Evolutionary conservation across 78 protist genomes (phyloP).

Genomic region (Dictyostelium purpureum): DNA sequence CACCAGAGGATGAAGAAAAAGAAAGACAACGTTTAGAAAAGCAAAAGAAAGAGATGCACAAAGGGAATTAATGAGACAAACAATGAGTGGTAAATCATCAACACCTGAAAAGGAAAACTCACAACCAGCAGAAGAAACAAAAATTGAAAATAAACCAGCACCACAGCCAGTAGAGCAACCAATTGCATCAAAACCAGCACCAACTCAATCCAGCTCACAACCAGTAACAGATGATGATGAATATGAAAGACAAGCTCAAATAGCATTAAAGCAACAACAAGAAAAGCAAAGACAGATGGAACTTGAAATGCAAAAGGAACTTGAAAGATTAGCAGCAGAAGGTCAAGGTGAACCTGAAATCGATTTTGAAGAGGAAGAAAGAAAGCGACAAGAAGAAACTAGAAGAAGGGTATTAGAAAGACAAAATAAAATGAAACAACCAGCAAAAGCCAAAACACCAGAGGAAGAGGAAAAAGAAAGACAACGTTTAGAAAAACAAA

Average conservation of each 20-base stretch:
- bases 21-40: slow-evolving; percentile 1
- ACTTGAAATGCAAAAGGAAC: slow-evolving; percentile 21
- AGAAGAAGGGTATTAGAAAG: not conserved
- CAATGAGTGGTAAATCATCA: not conserved
- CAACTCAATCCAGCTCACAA: not conserved
- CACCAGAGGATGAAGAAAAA: slow-evolving; percentile 19
- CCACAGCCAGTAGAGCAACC: not conserved
- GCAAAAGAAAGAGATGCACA: slow-evolving; percentile 61
- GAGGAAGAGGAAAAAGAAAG: slow-evolving; percentile 30
- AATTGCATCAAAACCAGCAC: not conserved
- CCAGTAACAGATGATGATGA: slow-evolving; percentile 6
- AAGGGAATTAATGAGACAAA: slow-evolving; percentile 37
- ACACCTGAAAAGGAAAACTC: not conserved
- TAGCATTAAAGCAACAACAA: slow-evolving; percentile 25
- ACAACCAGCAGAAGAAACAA: not conserved
- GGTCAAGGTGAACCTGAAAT: not conserved
- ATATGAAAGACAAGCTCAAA: slow-evolving; percentile 25
- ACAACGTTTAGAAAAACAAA: slow-evolving; percentile 22
- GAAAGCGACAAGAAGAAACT: not conserved
- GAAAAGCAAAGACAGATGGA: slow-evolving; percentile 61
- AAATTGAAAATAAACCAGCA: not conserved
- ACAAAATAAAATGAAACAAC: slow-evolving; percentile 6
- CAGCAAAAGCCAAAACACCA: slow-evolving; percentile 14
- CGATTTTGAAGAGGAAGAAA: not conserved
- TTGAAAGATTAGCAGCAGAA: slow-evolving; percentile 41